These are phyloP conservation scores for Delonix regia DNA, from an alignment of 306 rosid genomes.

Conservation along the genomic window DNA sequence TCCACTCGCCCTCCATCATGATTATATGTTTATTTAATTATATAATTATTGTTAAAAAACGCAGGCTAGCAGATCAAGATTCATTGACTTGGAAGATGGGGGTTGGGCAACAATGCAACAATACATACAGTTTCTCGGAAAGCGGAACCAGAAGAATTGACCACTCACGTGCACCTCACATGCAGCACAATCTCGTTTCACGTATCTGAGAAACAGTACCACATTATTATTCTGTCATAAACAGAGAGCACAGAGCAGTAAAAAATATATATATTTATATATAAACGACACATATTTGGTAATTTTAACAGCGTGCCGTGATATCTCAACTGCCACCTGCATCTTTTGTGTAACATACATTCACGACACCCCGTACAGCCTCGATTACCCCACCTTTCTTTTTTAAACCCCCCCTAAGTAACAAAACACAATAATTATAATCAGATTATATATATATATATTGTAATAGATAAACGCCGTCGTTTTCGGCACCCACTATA, in stretches of 20 bases:
- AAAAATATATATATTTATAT: too few relatives aligned
- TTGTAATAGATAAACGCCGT: constrained; percentile 29
- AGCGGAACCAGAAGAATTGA: neutral
- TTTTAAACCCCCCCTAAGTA: neutral
- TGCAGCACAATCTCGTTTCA: constrained; percentile 4
- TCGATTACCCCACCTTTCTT: neutral
- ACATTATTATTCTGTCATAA: constrained; percentile 17
- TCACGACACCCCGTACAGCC: constrained; percentile 39
- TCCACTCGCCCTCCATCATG: too few relatives aligned
- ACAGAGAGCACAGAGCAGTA: constrained; percentile 3
- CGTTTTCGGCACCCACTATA: constrained; percentile 25
- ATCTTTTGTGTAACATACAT: constrained; percentile 34
- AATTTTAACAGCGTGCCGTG: constrained; percentile 43
- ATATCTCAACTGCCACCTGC: constrained; percentile 39
- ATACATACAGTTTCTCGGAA: too few relatives aligned
- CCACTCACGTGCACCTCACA: constrained; percentile 49
- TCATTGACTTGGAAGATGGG: neutral
- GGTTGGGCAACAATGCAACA: too few relatives aligned
- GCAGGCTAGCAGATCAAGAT: neutral
- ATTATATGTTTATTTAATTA: too few relatives aligned
- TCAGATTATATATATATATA: too few relatives aligned
- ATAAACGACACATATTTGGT: too few relatives aligned
- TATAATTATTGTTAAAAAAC: too few relatives aligned
- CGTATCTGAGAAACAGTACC: neutral
- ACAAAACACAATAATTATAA: neutral